Base-by-base conservation (phyloP, 2,329 filamentous ascomycete species). In the Cladosporium oxysporum region DNA sequence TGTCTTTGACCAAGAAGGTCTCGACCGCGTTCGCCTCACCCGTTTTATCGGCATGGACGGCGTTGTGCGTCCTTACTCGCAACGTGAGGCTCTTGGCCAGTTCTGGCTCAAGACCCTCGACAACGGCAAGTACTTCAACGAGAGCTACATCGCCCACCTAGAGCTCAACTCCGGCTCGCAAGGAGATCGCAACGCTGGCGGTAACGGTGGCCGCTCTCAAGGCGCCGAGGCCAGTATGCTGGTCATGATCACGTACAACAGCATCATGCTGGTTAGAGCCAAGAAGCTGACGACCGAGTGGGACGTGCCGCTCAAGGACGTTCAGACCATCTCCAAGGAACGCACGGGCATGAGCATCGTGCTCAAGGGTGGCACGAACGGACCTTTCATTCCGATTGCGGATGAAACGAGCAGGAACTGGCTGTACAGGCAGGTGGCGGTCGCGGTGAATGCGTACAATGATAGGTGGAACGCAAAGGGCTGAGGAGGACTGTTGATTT, bases 71-170 rank as follows among this genome's bases (percentile, higher is more conserved):
- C 93, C 95, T 0, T 99, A 97, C 83, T 93, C 90, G 65, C 91
- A 96, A 76, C 91, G 95, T 57, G 95, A 99, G 82, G 93, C 95
- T 0, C 88, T 99, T 3, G 95, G 95, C 0, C 95, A 99, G 78
- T 97, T 92, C 83, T 99, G 95, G 96, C 88, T 99, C 70, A 99
- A 99, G 84, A 96, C 97, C 66, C 88, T 96, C 12, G 95, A 99
- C 79, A 95, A 97, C 70, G 95, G 95, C 68, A 95, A 93, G 78
- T 98, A 94, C 83, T 99, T 99, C 85, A 90, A 96, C 80, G 95
- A 99, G 79, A 87, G 92, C 76, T 99, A 99, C 81, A 95, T 99
- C 77, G 96, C 93, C 5, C 96, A 99, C 76, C 84, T 99, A 5
- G 94, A 99, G 79, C 86, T 99, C 29, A 76, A 77, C 60, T 73